These are phyloP conservation scores for Parasitella parasitica DNA, from an alignment of 371 early-diverging fungal species.

Conservation along the genomic window DNA sequence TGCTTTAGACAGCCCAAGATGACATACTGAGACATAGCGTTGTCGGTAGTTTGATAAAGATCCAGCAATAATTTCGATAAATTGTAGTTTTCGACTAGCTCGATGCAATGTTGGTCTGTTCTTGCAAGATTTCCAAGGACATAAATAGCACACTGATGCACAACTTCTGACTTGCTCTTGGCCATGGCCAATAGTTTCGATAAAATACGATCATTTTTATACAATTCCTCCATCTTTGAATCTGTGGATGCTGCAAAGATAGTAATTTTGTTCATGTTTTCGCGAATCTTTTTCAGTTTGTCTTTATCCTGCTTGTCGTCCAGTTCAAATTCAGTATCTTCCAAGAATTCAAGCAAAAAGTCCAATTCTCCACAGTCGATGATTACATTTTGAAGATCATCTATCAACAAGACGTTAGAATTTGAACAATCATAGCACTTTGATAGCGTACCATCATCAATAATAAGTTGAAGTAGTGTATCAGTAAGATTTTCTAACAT, in stretches of 20 bases:
- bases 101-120: constrained; percentile 58
- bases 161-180: constrained; percentile 23
- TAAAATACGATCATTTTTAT: constrained; percentile 43
- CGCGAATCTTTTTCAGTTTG: constrained; percentile 45
- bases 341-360: constrained; percentile 45
- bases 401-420: no score
- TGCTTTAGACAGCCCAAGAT: constrained; percentile 62
- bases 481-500: constrained; percentile 32
- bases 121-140: constrained; percentile 64
- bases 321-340: constrained; percentile 31
- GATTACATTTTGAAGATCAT: constrained; percentile 45
- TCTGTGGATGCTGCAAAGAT: constrained; percentile 54
- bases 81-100: constrained; percentile 54
- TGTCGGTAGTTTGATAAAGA: constrained; percentile 49
- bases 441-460: constrained; percentile 39
- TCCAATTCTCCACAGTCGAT: constrained; percentile 35
- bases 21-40: constrained; percentile 60
- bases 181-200: constrained; percentile 51
- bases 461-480: constrained; percentile 35
- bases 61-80: constrained; percentile 47
- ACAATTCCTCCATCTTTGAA: constrained; percentile 49
- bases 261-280: constrained; percentile 42
- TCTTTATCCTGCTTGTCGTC: constrained; percentile 54
- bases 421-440: neutral
- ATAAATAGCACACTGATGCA: constrained; percentile 51